Evolutionary conservation across 805 yeast genomes (phyloP).

Genomic region (Suhomyces sp.): DNA sequence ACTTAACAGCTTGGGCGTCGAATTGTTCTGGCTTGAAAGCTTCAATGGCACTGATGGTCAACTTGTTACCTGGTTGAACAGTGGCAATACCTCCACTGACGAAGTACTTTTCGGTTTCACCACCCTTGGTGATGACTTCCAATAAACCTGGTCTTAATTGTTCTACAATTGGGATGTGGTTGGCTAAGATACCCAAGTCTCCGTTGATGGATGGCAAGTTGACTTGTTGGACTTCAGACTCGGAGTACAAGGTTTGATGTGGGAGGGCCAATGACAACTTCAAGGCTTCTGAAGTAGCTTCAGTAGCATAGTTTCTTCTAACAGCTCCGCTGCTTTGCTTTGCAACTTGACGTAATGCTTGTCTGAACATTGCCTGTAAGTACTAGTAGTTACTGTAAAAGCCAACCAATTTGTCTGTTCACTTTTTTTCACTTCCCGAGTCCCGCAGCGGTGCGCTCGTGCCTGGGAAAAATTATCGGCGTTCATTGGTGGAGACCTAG

Average conservation of each 20-base stretch:
- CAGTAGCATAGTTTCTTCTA: conserved; percentile 90
- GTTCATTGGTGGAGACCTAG: conserved; percentile 33
- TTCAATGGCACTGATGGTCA: conserved; percentile 90
- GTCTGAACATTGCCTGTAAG: conserved; percentile 50
- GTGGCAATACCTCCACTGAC: conserved; percentile 96
- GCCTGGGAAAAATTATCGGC: conserved; percentile 11
- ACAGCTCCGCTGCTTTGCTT: conserved; percentile 55
- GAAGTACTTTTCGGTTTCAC: conserved; percentile 74
- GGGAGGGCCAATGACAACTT: conserved; percentile 91
- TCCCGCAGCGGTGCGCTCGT: conserved; percentile 5
- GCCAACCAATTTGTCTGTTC: background rate
- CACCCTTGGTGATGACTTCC: conserved; percentile 78
- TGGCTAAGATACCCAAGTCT: conserved; percentile 93
- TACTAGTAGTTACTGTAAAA: background rate
- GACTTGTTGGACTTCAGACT: conserved; percentile 65
- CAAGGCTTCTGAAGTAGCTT: conserved; percentile 65
- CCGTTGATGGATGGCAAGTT: conserved; percentile 95
- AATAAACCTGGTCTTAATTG: conserved; percentile 95
- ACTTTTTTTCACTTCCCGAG: conserved; percentile 7
- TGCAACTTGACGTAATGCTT: conserved; percentile 57
- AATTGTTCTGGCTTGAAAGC: conserved; percentile 90
- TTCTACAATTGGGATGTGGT: conserved; percentile 96
- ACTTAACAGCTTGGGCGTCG: conserved; percentile 73
- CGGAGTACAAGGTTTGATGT: conserved; percentile 65
- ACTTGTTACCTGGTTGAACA: conserved; percentile 89